Evolutionary conservation across 2,329 filamentous ascomycete species (phyloP).

Genomic region (Fusarium sarcochroum): DNA sequence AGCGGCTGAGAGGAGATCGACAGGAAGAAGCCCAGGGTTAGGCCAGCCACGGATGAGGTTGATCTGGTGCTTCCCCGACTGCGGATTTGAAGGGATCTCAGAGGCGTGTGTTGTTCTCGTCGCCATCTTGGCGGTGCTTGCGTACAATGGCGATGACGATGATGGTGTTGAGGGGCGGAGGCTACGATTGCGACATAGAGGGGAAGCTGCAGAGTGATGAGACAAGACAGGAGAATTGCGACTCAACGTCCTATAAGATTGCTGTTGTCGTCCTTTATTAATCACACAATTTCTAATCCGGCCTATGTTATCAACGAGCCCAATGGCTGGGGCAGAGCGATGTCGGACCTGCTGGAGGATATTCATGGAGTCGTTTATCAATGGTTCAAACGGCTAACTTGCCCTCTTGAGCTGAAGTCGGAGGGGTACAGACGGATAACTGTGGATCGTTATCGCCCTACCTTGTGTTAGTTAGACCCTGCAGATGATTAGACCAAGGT

Average conservation of each 20-base stretch:
- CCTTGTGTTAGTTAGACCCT: slow-evolving; percentile 1
- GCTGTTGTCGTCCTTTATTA: background rate
- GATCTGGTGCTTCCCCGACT: slow-evolving; percentile 61
- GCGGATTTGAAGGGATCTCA: slow-evolving; percentile 37
- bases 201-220: slow-evolving; percentile 2
- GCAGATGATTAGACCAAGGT: background rate
- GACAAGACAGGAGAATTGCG: background rate
- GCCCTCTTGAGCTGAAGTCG: background rate
- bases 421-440: slow-evolving; percentile 36
- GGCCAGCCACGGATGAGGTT: slow-evolving; percentile 81
- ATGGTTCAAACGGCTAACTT: slow-evolving; percentile 18
- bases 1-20: slow-evolving; percentile 71
- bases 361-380: slow-evolving; percentile 28
- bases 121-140: slow-evolving; percentile 7
- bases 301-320: background rate
- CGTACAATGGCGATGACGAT: slow-evolving; percentile 5
- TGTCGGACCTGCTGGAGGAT: slow-evolving; percentile 37
- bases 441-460: slow-evolving; percentile 30
- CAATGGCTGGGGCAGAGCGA: slow-evolving; percentile 33
- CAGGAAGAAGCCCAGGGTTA: slow-evolving; percentile 73
- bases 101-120: slow-evolving; percentile 30
- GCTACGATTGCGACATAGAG: slow-evolving; percentile 11
- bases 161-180: slow-evolving; percentile 22
- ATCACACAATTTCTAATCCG: background rate
- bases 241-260: background rate